Evolutionary conservation across 2,329 filamentous ascomycete species (phyloP).

Genomic region (Colletotrichum spaethianum): DNA sequence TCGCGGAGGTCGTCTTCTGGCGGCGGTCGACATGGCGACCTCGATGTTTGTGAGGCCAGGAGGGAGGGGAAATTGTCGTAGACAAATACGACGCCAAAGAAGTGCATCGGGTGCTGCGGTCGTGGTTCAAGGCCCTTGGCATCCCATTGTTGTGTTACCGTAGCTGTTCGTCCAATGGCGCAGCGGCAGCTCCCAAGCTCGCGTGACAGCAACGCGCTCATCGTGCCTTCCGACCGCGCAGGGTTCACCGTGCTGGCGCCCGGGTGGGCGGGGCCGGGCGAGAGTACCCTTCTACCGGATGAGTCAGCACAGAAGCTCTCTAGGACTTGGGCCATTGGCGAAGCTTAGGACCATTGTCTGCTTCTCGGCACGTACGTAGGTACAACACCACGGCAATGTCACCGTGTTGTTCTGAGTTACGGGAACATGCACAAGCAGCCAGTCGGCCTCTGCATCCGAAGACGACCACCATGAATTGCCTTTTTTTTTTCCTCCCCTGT

Average conservation of each 20-base stretch:
- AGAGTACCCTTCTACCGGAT: neutral
- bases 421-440: conserved; percentile 18
- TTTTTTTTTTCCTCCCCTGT: neutral
- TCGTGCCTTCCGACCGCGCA: neutral
- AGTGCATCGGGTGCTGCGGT: neutral
- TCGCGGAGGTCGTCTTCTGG: neutral
- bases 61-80: neutral
- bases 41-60: neutral
- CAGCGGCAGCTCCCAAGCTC: neutral
- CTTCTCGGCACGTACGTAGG: neutral
- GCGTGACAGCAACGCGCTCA: conserved; percentile 6
- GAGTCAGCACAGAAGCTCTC: neutral
- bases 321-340: neutral
- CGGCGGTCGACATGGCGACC: conserved; percentile 1
- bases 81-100: neutral
- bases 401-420: neutral
- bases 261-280: neutral
- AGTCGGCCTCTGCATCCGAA: conserved; percentile 17
- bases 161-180: conserved; percentile 10
- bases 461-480: neutral
- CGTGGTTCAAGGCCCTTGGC: neutral
- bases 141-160: neutral
- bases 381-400: neutral
- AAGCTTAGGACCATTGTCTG: neutral
- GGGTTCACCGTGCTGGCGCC: neutral